Conservation (phyloP, 257 asterid species). For the Craterostigma plantagineum region DNA sequence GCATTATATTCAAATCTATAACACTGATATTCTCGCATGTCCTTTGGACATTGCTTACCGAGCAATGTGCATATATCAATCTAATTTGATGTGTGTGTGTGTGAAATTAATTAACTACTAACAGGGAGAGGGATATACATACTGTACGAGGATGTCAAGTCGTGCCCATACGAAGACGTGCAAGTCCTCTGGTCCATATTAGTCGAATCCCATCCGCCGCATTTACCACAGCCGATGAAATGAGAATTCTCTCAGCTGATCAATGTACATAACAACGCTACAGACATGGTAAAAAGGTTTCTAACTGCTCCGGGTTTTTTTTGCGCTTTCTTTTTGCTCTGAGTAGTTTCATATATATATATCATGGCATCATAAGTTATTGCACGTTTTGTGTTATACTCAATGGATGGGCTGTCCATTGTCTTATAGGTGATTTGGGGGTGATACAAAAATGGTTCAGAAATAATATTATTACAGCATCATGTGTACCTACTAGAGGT, state of each 20-base stretch:
- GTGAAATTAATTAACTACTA: not conserved
- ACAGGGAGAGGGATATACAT: conserved; percentile 83
- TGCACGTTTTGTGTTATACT: not conserved
- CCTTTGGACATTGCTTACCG: too few species aligned
- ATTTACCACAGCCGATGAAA: conserved; percentile 39
- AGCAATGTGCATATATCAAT: too few species aligned
- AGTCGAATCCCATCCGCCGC: conserved; percentile 67
- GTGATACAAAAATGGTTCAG: too few species aligned
- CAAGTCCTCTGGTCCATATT: conserved; percentile 88
- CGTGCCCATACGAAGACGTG: conserved; percentile 88
- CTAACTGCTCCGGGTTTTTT: conserved; percentile 9
- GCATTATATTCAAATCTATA: too few species aligned
- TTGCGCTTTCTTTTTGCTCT: not conserved
- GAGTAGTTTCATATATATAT: conserved; percentile 8
- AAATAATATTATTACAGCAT: too few species aligned
- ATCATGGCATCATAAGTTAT: conserved; percentile 13
- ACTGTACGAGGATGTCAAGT: conserved; percentile 86
- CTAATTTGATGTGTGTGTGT: not conserved
- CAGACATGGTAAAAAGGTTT: conserved; percentile 5
- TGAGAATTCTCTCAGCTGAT: conserved; percentile 17
- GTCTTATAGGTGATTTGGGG: not conserved
- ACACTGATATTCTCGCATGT: not conserved
- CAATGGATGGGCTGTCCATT: conserved; percentile 1
- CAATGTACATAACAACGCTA: conserved; percentile 26
- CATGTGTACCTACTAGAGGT: too few species aligned